phyloP scores from a whole-genome alignment of 2,329 filamentous ascomycete genomes.

The Penicillium sp. region DNA sequence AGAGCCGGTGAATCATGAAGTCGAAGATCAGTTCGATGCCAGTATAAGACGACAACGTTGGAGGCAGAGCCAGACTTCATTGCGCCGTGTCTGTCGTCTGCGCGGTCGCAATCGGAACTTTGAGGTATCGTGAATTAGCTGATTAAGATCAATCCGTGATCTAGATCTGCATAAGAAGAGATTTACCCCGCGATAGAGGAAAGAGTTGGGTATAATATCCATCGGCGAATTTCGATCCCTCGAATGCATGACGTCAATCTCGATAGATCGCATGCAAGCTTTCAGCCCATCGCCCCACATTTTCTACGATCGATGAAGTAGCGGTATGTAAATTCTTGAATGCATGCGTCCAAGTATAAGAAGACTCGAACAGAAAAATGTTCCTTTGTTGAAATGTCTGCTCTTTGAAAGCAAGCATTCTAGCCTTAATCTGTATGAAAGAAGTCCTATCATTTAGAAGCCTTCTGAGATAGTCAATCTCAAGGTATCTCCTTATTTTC shows the following conservation, averaged over 20 bases:
- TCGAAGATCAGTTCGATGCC: conserved; percentile 77
- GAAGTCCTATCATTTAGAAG: background rate
- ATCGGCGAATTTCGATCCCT: conserved; percentile 1
- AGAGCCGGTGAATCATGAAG: conserved; percentile 77
- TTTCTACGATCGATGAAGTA: background rate
- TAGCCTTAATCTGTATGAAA: background rate
- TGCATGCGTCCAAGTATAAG: background rate
- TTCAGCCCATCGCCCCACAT: background rate
- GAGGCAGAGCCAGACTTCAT: conserved; percentile 17
- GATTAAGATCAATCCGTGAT: background rate
- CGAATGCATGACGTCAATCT: conserved; percentile 20
- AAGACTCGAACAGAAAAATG: background rate
- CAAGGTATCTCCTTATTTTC: background rate
- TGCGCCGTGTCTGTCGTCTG: background rate
- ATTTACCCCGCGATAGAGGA: background rate
- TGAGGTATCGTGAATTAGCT: background rate
- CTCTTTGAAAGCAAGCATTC: background rate
- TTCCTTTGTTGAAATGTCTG: background rate
- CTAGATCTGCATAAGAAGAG: background rate
- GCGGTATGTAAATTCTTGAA: background rate
- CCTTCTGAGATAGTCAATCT: background rate
- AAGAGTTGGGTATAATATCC: background rate
- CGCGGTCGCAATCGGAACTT: background rate
- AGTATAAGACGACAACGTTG: conserved; percentile 64
- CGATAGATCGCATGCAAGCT: background rate